These are phyloP conservation scores for Xylariaceae sp. DNA, from an alignment of 2,329 filamentous ascomycete species.

Conservation along the genomic window DNA sequence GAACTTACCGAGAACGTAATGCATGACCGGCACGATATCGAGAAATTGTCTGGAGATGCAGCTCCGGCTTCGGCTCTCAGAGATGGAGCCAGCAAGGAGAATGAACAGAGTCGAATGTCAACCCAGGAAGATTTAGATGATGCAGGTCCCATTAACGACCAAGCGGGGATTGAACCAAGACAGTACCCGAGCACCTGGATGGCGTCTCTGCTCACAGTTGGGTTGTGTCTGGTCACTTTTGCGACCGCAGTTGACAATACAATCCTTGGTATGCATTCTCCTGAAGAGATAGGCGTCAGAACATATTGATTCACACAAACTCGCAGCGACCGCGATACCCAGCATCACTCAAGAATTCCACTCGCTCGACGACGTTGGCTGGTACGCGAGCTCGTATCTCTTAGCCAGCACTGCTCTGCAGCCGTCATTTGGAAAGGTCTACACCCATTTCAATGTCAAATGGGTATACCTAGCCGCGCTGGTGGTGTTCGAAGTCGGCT, in stretches of 20 bases:
- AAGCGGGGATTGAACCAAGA: neutral
- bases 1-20: no score
- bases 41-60: no score
- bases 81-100: no score
- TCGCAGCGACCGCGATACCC: constrained; percentile 11
- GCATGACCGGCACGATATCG: no score
- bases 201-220: constrained; percentile 8
- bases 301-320: neutral
- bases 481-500: constrained; percentile 22
- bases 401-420: constrained; percentile 21
- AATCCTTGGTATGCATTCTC: constrained; percentile 7
- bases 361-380: constrained; percentile 17
- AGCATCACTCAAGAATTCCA: constrained; percentile 18
- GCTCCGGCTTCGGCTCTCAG: no score
- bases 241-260: constrained; percentile 18
- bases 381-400: constrained; percentile 24
- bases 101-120: no score
- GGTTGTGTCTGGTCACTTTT: constrained; percentile 14
- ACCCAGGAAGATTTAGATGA: no score
- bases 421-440: constrained; percentile 19
- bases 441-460: constrained; percentile 12
- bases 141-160: no score
- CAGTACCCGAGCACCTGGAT: constrained; percentile 9
- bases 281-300: neutral
- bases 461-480: constrained; percentile 10